phyloP scores from a whole-genome alignment of 139 green algal species.

The Pseudopediastrum boryanum region DNA sequence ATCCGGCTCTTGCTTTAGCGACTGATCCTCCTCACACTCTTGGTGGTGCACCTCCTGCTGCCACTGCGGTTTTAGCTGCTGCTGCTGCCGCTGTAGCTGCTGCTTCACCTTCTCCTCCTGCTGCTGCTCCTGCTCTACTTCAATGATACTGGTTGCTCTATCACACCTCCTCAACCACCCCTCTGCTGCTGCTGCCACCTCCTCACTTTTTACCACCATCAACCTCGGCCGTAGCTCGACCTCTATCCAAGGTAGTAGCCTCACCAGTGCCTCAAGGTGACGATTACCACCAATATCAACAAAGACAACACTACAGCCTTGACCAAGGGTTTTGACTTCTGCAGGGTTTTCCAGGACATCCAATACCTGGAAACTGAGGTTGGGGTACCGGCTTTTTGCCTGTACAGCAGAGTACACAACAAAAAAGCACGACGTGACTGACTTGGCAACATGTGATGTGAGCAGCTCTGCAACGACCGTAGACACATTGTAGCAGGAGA shows the following conservation, averaged over 20 bases:
- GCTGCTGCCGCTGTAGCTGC: not conserved
- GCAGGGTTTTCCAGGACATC: constrained; percentile 8
- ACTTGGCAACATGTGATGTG: too few relatives aligned
- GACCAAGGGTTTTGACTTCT: not conserved
- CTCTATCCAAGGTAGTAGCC: constrained; percentile 25
- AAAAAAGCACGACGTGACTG: too few relatives aligned
- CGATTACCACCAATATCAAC: constrained; percentile 46
- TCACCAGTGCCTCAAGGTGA: constrained; percentile 23
- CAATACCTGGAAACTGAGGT: not conserved
- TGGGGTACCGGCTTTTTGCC: constrained; percentile 4
- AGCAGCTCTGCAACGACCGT: too few relatives aligned
- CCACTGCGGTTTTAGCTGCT: not conserved
- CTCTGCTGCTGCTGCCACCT: constrained; percentile 27
- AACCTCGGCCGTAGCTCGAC: constrained; percentile 14
- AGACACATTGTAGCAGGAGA: too few relatives aligned
- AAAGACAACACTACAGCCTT: constrained; percentile 25
- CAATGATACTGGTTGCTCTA: not conserved
- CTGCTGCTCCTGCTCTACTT: not conserved
- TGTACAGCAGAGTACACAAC: not conserved
- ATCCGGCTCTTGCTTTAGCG: too few relatives aligned
- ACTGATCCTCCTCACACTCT: not conserved
- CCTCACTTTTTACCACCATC: constrained; percentile 41
- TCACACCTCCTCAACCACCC: not conserved
- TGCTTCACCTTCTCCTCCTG: constrained; percentile 1
- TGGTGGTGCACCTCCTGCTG: constrained; percentile 2